Evolutionary conservation across 2,329 filamentous ascomycete species (phyloP), one percentile per base, ranked within the genome.

Genomic region (Metarhizium album): DNA sequence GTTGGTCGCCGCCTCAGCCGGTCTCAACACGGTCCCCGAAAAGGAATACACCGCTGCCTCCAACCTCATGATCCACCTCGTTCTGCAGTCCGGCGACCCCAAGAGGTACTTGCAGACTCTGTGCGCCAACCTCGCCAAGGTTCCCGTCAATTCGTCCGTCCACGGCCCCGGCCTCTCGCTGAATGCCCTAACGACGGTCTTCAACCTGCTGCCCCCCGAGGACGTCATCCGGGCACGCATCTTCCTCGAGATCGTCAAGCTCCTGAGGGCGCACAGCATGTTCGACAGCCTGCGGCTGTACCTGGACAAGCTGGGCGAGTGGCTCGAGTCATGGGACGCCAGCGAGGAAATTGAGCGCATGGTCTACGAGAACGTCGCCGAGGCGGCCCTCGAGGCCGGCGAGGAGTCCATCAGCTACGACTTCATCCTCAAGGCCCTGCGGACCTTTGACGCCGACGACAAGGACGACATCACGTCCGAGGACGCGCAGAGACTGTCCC

Each of bases 21-120:
- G 79, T 47, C 76, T 98, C 66, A 95, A 90, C 71, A 79, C 80
- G 56, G 87, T 90, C 51, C 88, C 91, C 53, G 93, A 98, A 78
- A 94, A 93, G 79, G 91, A 97, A 71, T 93, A 96, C 68, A 90
- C 89, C 54, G 86, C 91, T 53, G 89, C 91, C 54, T 96, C 96
- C 74, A 97, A 98, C 74, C 85, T 97, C 60, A 84, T 98, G 68
- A 84, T 97, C 65, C 88, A 96, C 75, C 84, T 98, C 54, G 82
- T 95, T 59, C 79, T 89, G 62, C 88, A 95, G 72, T 88, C 90
- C 53, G 82, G 86, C 61, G 87, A 90, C 61, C 80, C 86, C 59
- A 85, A 89, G 70, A 87, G 86, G 71, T 86, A 93, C 74, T 83
- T 98, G 58, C 86, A 88, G 53, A 80, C 80, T 61, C 84, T 98